phyloP scores from a whole-genome alignment of 306 rosid species.

The Trifolium pratense region DNA sequence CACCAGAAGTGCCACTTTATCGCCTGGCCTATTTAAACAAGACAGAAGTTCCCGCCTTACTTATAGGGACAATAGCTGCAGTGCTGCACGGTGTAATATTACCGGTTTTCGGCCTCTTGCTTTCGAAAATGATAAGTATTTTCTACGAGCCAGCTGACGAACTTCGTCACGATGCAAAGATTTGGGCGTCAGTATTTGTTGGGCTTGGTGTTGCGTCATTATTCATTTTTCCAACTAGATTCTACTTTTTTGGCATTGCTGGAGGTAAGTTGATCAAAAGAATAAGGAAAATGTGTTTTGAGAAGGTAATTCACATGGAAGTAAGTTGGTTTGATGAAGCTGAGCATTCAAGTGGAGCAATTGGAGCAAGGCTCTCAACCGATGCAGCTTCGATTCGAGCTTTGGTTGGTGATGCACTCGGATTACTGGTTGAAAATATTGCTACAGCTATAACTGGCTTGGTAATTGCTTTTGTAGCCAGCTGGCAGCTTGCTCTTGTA shows the following conservation, averaged over 20 bases:
- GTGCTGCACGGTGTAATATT: slow-evolving; percentile 51
- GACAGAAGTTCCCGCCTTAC: slow-evolving; percentile 74
- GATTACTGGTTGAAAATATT: slow-evolving; percentile 56
- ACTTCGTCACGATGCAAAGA: slow-evolving; percentile 66
- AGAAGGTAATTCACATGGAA: slow-evolving; percentile 63
- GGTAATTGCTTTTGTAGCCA: slow-evolving; percentile 58
- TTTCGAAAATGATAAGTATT: slow-evolving; percentile 58
- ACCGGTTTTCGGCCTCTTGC: slow-evolving; percentile 69
- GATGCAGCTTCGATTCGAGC: slow-evolving; percentile 64
- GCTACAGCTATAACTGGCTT: slow-evolving; percentile 54
- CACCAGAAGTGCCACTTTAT: slow-evolving; percentile 58
- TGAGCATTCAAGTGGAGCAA: slow-evolving; percentile 57
- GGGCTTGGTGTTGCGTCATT: slow-evolving; percentile 50
- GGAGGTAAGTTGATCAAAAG: slow-evolving; percentile 61
- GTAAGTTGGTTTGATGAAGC: slow-evolving; percentile 81
- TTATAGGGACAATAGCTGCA: slow-evolving; percentile 72
- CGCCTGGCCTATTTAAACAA: slow-evolving; percentile 79
- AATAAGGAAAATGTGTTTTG: slow-evolving; percentile 54
- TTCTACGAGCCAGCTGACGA: slow-evolving; percentile 67
- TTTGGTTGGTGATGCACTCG: slow-evolving; percentile 68
- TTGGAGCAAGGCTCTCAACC: slow-evolving; percentile 64
- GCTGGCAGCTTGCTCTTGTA: slow-evolving; percentile 65
- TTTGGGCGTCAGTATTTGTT: slow-evolving; percentile 72
- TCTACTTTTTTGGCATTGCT: slow-evolving; percentile 61
- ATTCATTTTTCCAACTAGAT: slow-evolving; percentile 47